These are phyloP conservation scores for Phytophthora pini DNA, from an alignment of 352 stramenopile genomes.

Conservation along the genomic window DNA sequence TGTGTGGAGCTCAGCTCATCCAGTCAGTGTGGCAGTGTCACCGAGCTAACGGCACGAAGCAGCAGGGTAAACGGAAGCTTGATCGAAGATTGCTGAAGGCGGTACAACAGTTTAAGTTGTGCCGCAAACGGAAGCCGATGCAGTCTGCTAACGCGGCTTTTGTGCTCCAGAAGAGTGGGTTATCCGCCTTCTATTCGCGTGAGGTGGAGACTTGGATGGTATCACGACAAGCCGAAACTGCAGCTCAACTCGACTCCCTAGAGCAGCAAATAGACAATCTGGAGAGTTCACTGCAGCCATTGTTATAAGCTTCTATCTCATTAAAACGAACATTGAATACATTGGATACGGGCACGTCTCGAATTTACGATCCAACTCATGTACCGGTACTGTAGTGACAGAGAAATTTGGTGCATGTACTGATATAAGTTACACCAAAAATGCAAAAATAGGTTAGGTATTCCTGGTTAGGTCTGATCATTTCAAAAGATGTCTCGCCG, in stretches of 20 bases:
- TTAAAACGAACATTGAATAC: no score
- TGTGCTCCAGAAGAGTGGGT: conserved; percentile 14
- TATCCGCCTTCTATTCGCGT: conserved; percentile 12
- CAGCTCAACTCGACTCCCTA: conserved; percentile 17
- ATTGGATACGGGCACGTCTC: no score
- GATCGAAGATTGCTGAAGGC: conserved; percentile 21
- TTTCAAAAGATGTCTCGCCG: conserved; percentile 20
- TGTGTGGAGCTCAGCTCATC: conserved; percentile 44
- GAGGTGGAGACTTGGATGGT: conserved; percentile 15
- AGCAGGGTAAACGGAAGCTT: background rate
- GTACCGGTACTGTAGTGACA: background rate
- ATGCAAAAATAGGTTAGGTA: background rate
- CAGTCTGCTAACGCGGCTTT: conserved; percentile 21
- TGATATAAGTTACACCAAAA: background rate
- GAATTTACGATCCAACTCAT: conserved; percentile 24
- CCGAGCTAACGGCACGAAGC: background rate
- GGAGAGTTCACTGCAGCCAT: conserved; percentile 11
- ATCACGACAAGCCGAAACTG: conserved; percentile 6
- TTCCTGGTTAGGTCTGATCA: background rate
- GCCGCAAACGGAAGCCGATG: conserved; percentile 38
- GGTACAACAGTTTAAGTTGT: conserved; percentile 39
- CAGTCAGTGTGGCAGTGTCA: conserved; percentile 43
- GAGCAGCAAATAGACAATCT: conserved; percentile 21
- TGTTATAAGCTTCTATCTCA: conserved; percentile 18
- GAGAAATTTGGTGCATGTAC: background rate